Evolutionary conservation across 2,329 filamentous ascomycete species (phyloP).

Genomic region (Monilinia fructigena): DNA sequence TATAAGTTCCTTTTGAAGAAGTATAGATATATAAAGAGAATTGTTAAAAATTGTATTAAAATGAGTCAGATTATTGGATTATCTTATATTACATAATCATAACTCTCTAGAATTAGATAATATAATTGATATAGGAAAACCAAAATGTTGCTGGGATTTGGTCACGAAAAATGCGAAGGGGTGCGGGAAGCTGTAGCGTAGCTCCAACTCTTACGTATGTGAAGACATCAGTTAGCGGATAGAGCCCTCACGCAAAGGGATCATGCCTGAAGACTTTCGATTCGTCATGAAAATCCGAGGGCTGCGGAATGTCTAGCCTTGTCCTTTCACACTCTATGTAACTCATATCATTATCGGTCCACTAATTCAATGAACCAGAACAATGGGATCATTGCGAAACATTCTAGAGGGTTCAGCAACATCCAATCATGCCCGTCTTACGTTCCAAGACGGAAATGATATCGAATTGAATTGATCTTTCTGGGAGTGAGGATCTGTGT

Average conservation of each 20-base stretch:
- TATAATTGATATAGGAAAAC: too few relatives aligned
- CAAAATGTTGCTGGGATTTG: too few relatives aligned
- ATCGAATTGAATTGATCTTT: conserved; percentile 11
- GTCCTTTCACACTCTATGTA: conserved; percentile 1
- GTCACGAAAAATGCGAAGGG: too few relatives aligned
- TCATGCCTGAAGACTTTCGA: background rate
- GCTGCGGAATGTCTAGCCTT: conserved; percentile 1
- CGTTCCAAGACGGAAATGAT: conserved; percentile 8
- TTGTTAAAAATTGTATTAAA: too few relatives aligned
- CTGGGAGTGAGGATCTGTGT: conserved; percentile 1
- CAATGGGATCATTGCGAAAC: conserved; percentile 15
- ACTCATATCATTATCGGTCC: conserved; percentile 1
- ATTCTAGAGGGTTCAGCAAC: conserved; percentile 14
- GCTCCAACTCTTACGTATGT: too few relatives aligned
- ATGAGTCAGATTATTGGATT: too few relatives aligned
- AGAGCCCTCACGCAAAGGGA: conserved; percentile 6
- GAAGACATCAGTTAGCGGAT: background rate
- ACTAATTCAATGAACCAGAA: conserved; percentile 13
- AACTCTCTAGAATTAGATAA: too few relatives aligned
- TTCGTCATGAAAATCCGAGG: background rate
- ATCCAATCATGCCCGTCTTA: conserved; percentile 16
- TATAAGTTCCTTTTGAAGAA: too few relatives aligned
- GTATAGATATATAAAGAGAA: too few relatives aligned
- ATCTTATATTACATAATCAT: too few relatives aligned
- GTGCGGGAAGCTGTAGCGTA: too few relatives aligned